Evolutionary conservation across 2,329 filamentous ascomycete genomes (phyloP), one percentile per base, ranked within the genome.

Genomic region (Helotiales sp.): DNA sequence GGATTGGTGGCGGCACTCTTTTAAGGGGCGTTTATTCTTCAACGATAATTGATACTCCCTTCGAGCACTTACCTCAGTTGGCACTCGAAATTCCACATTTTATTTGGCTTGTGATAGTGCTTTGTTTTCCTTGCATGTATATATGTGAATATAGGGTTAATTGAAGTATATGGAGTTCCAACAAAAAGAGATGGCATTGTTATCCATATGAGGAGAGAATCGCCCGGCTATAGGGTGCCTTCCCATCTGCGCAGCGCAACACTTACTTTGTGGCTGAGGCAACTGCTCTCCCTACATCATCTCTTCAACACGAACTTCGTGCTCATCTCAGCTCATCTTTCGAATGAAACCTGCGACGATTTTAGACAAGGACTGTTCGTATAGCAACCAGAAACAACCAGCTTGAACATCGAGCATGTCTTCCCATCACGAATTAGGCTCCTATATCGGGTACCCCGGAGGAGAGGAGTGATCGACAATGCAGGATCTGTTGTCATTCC

Each of bases 1-100:
- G 33, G 48, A 36, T 31, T 30, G 17, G 27, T 29, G 34, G 34
- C 36, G 36, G 36, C 12, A 12, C 42, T 31, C 22, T 17, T 25
- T 25, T 40, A n/a, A 44, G 27, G 7, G 53, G 46, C 33, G 34
- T 51, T 57, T 15, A 8, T 47, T 60, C 59, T 61, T 58, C 55
- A 58, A 58, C 52, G 48, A 55, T 52, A 46, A 13, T 27, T 42
- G 9, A 24, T 25, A 42, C 38, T 8, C 8, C 12, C 3, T 15
- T 24, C 19, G 40, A 44, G 22, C 10, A 44, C 22, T 44, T 25
- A 15, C n/a, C 17, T 40, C 15, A 40, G 22, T n/a, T n/a, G n/a
- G n/a, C n/a, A n/a, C n/a, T n/a, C n/a, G n/a, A n/a, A 27, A 44
- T 15, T 5, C 4, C 9, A 34, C 5, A 34, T 34, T 4, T 34